Conservation (phyloP, 2,329 filamentous ascomycete genomes). For the Trichoderma sp. region DNA sequence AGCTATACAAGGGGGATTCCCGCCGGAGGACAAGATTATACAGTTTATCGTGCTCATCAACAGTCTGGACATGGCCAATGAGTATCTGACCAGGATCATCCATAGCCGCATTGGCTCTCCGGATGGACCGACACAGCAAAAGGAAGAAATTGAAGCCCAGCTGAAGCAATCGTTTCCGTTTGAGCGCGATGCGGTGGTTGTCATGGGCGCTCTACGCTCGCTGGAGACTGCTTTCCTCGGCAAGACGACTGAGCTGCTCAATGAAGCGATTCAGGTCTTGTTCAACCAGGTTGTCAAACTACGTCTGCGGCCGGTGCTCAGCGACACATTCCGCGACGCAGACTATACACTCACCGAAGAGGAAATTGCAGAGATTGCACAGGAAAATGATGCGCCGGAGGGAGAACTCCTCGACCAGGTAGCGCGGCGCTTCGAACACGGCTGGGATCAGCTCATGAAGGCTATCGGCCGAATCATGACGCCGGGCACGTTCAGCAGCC, state of each 20-base stretch:
- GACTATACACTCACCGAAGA: conserved; percentile 76
- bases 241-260: conserved; percentile 80
- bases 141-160: conserved; percentile 44
- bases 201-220: conserved; percentile 66
- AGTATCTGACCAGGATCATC: conserved; percentile 89
- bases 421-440: conserved; percentile 75
- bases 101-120: conserved; percentile 60
- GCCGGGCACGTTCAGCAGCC: conserved; percentile 69
- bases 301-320: conserved; percentile 79
- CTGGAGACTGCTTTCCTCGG: conserved; percentile 72
- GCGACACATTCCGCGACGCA: conserved; percentile 87
- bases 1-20: conserved; percentile 74
- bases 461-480: conserved; percentile 87
- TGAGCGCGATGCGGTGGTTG: conserved; percentile 70
- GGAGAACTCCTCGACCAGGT: conserved; percentile 67
- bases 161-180: conserved; percentile 76
- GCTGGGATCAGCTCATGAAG: conserved; percentile 83
- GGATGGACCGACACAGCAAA: conserved; percentile 42
- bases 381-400: conserved; percentile 57
- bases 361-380: conserved; percentile 59
- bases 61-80: conserved; percentile 87
- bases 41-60: conserved; percentile 92
- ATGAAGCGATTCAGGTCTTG: conserved; percentile 81
- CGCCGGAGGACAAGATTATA: conserved; percentile 85
- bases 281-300: conserved; percentile 86